A percentile compares a stretch with the other conserved stretches of the same genome.
Evolutionary conservation across 306 rosid genomes (phyloP).

Genomic region (Sicyos edulis): DNA sequence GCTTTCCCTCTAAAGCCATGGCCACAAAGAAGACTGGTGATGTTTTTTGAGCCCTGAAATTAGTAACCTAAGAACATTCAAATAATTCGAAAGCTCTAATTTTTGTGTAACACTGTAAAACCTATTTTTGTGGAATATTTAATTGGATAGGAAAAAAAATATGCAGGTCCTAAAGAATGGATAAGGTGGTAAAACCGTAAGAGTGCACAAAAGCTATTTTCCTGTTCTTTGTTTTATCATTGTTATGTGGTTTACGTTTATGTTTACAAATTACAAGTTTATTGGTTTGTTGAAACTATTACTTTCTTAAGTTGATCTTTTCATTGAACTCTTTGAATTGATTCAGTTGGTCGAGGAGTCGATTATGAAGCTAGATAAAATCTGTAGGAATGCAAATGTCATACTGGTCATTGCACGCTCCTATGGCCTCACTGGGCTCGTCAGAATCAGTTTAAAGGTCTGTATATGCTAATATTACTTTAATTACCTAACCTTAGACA

Average conservation of each 20-base stretch:
- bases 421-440: conserved; percentile 89
- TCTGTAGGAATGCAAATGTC: conserved; percentile 80
- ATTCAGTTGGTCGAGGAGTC: conserved; percentile 78
- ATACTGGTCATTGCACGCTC: conserved; percentile 84
- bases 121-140: too few species aligned
- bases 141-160: too few species aligned
- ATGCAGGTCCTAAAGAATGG: too few species aligned
- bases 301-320: conserved; percentile 4
- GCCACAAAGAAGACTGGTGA: too few species aligned
- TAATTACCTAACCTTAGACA: neutral
- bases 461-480: neutral
- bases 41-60: too few species aligned
- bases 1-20: too few species aligned
- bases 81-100: too few species aligned
- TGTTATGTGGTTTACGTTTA: neutral
- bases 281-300: neutral
- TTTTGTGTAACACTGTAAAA: too few species aligned
- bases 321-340: conserved; percentile 26
- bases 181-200: too few species aligned
- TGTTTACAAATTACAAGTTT: neutral
- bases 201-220: neutral
- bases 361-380: conserved; percentile 79
- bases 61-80: too few species aligned
- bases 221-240: neutral
- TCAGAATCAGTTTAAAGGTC: conserved; percentile 92